These are phyloP conservation scores for Metschnikowia peoriensis DNA, from an alignment of 805 yeast species.

Conservation along the genomic window DNA sequence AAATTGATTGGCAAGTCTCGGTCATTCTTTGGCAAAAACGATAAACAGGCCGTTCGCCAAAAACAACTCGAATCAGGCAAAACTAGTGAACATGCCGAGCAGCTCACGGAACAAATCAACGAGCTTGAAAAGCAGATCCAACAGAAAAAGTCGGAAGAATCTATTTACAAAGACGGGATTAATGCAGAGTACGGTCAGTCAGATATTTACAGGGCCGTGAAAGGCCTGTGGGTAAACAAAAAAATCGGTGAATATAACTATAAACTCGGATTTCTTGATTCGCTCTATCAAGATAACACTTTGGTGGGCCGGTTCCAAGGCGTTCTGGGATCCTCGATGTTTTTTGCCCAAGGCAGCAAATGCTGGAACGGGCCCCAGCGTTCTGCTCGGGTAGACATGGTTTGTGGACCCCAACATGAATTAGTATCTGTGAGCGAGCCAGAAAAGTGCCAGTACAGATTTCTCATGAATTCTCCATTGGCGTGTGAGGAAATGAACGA, in stretches of 20 bases:
- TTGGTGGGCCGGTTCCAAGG: slow-evolving; percentile 23
- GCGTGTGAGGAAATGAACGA: slow-evolving; percentile 34
- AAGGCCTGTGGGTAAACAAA: slow-evolving; percentile 45
- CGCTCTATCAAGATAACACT: slow-evolving; percentile 48
- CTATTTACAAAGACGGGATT: slow-evolving; percentile 23
- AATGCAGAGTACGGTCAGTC: slow-evolving; percentile 51
- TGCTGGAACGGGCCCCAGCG: slow-evolving; percentile 97
- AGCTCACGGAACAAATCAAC: slow-evolving; percentile 13
- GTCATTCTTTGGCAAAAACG: neutral
- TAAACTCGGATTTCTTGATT: slow-evolving; percentile 55
- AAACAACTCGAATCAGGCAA: neutral
- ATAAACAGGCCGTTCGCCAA: neutral
- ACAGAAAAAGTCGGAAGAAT: slow-evolving; percentile 15
- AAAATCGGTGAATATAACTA: slow-evolving; percentile 72
- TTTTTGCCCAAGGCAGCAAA: slow-evolving; percentile 62
- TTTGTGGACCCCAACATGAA: slow-evolving; percentile 61
- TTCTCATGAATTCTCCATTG: slow-evolving; percentile 48
- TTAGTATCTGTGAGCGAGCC: slow-evolving; percentile 78
- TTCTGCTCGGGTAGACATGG: slow-evolving; percentile 58
- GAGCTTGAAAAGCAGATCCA: slow-evolving; percentile 18
- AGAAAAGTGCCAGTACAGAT: slow-evolving; percentile 77
- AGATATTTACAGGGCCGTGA: slow-evolving; percentile 61
- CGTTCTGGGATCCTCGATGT: slow-evolving; percentile 29
- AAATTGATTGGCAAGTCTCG: neutral
- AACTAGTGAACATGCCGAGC: neutral